phyloP scores from a whole-genome alignment of 768 basidiomycete genomes.

The Dioszegia crocea region DNA sequence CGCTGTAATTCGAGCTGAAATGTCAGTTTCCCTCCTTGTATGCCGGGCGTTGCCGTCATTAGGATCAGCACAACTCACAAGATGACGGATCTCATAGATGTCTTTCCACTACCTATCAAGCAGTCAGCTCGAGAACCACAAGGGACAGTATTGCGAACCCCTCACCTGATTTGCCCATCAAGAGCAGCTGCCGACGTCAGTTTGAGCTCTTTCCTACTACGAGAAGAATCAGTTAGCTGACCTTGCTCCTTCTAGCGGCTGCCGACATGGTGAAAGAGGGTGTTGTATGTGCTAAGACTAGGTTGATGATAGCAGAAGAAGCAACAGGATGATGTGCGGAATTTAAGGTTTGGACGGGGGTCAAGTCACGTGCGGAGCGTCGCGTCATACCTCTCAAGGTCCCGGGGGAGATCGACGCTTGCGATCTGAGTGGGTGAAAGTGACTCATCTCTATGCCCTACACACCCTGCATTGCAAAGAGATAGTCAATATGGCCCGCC shows the following conservation, averaged over 20 bases:
- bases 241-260: constrained; percentile 8
- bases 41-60: not conserved
- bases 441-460: too few species aligned
- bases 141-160: not conserved
- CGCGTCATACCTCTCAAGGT: not conserved
- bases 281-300: too few species aligned
- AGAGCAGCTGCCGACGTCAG: constrained; percentile 63
- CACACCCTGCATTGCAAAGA: not conserved
- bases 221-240: not conserved
- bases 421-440: too few species aligned
- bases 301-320: too few species aligned
- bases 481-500: too few species aligned
- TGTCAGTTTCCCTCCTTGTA: too few species aligned
- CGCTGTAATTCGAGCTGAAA: constrained; percentile 86
- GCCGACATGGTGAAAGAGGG: not conserved
- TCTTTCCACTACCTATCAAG: constrained; percentile 57
- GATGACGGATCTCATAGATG: constrained; percentile 98
- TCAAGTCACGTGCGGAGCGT: too few species aligned
- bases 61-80: constrained; percentile 63
- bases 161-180: constrained; percentile 95
- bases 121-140: constrained; percentile 7
- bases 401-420: not conserved
- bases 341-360: too few species aligned
- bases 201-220: not conserved
- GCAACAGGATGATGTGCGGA: too few species aligned